phyloP scores from a whole-genome alignment of 2,329 filamentous ascomycete genomes.

The Trichoderma brevicompactum region DNA sequence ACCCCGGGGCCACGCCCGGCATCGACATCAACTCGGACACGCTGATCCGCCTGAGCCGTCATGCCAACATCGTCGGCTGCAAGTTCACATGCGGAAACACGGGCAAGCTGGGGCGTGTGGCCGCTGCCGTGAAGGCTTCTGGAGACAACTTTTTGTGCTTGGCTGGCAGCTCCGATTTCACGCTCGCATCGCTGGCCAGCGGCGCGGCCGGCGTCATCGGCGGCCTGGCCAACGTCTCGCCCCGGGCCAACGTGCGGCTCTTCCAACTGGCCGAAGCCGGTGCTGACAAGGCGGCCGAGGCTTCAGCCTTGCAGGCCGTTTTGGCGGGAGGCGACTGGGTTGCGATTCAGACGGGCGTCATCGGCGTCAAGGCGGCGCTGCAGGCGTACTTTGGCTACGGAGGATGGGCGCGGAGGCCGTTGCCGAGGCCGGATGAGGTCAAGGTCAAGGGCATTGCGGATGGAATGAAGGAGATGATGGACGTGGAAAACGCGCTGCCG shows the following conservation, averaged over 20 bases:
- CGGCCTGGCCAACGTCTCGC: constrained; percentile 72
- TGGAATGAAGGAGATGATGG: constrained; percentile 34
- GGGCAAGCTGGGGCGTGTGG: constrained; percentile 68
- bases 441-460: constrained; percentile 31
- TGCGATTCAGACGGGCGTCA: constrained; percentile 71
- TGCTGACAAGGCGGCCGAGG: constrained; percentile 64
- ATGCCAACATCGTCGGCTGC: constrained; percentile 69
- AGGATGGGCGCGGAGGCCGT: constrained; percentile 47
- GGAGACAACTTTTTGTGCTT: constrained; percentile 69
- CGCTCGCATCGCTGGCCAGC: constrained; percentile 68
- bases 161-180: constrained; percentile 74
- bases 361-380: constrained; percentile 71
- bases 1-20: constrained; percentile 65
- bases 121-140: constrained; percentile 51
- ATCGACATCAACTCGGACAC: constrained; percentile 67
- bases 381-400: constrained; percentile 71
- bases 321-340: constrained; percentile 73
- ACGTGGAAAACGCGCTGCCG: constrained; percentile 32
- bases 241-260: constrained; percentile 66
- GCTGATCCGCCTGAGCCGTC: constrained; percentile 62
- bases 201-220: constrained; percentile 74
- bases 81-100: constrained; percentile 74
- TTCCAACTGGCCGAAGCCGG: constrained; percentile 64
- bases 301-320: constrained; percentile 65
- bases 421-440: constrained; percentile 33